A percentile compares a stretch with the other conserved stretches of the same genome.
Evolutionary conservation across 352 stramenopile species (phyloP).

Genomic region (Globisporangium spiculum): DNA sequence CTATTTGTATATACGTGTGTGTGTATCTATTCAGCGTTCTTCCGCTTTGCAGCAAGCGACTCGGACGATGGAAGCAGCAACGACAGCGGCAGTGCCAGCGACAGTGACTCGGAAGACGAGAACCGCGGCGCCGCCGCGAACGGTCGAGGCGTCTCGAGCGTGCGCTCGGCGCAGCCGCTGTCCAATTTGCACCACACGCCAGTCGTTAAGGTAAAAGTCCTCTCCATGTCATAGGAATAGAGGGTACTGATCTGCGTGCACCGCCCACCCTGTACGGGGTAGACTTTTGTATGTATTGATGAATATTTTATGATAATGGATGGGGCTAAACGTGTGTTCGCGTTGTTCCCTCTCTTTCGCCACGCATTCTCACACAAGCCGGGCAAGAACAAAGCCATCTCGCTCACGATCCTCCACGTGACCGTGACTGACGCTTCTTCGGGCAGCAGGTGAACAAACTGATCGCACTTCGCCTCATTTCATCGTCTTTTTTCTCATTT

Average conservation of each 20-base stretch:
- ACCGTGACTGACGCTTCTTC: conserved; percentile 23
- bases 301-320: conserved; percentile 9
- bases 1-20: background rate
- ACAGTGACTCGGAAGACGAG: conserved; percentile 14
- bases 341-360: background rate
- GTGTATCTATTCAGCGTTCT: conserved; percentile 28
- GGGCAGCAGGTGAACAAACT: conserved; percentile 27
- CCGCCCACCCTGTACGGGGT: background rate
- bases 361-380: conserved; percentile 4
- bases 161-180: conserved; percentile 25
- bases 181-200: conserved; percentile 19
- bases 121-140: conserved; percentile 12
- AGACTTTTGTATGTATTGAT: conserved; percentile 4
- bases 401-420: conserved; percentile 36
- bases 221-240: conserved; percentile 17
- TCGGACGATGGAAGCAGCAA: conserved; percentile 43
- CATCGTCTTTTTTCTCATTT: background rate
- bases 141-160: conserved; percentile 14
- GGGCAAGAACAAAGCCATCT: conserved; percentile 12
- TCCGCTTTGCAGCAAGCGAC: conserved; percentile 49
- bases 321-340: conserved; percentile 1
- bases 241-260: background rate
- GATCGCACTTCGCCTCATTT: background rate
- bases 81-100: conserved; percentile 16
- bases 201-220: conserved; percentile 32